Base-by-base conservation (phyloP, 164 flowering plant species). In the Macadamia integrifolia region DNA sequence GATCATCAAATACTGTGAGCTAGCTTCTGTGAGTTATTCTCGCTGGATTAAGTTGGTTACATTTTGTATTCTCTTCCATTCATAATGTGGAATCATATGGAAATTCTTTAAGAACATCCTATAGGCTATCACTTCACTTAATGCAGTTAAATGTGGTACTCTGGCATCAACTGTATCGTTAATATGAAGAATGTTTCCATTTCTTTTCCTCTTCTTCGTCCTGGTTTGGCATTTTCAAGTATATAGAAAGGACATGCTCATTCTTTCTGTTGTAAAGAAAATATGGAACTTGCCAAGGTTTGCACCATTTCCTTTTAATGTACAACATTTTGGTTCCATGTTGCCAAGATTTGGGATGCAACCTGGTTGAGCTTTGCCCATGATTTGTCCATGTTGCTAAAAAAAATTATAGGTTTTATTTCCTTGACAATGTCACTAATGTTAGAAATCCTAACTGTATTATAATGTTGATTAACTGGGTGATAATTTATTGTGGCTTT, bases 1-100 rank as follows among this genome's bases (percentile, higher is more conserved):
- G 70, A 58, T 61, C 73, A 50, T 61, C 69, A 32, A 65, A 69
- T 61, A 29, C 61, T 29, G 61, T 14, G 57, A 69, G 70, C 68
- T 69, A 72, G 62, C 63, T 58, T 50, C 40, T 66, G 61, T 66
- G 68, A 72, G 65, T 58, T 32, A 69, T 29, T 13, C 59, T 60
- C 55, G 49, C 56, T 12, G 13, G 35, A 60, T 49, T 63, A 66
- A 58, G 62, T 70, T 50, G 58, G 69, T 48, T 66, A 66, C 9
- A 43, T 65, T 32, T 50, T 42, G 60, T 59, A 40, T 32, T 35
- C 65, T 43, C n/a, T 28, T 60, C 49, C 53, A 61, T 29, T 14
- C 40, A 35, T 35, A 29, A 40, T 56, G 17, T 55, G 61, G 13
- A 40, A 35, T 48, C 58, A 46, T 35, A 60, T 59, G 6, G 28